Evolutionary conservation across 2,329 filamentous ascomycete species (phyloP).

Genomic region (Ambrosiella xylebori): DNA sequence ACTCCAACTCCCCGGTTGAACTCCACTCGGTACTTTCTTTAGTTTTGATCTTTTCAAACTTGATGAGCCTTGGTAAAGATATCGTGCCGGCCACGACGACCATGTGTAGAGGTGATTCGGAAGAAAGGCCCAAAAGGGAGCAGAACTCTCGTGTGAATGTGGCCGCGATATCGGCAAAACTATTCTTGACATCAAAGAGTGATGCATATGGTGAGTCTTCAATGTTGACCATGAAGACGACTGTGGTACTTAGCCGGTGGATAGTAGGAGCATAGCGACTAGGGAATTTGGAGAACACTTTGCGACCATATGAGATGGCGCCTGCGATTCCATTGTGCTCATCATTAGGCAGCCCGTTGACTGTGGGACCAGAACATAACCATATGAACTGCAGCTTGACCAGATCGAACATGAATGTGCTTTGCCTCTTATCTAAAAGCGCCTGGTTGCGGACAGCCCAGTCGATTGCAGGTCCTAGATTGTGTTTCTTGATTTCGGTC

Average conservation of each 20-base stretch:
- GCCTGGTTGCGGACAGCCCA: slow-evolving; percentile 63
- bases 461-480: slow-evolving; percentile 66
- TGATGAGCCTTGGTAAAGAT: slow-evolving; percentile 73
- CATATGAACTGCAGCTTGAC: slow-evolving; percentile 79
- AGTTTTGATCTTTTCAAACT: slow-evolving; percentile 73
- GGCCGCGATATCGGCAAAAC: slow-evolving; percentile 69
- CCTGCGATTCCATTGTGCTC: slow-evolving; percentile 36
- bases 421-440: slow-evolving; percentile 62
- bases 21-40: slow-evolving; percentile 84
- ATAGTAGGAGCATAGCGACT: slow-evolving; percentile 62
- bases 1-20: slow-evolving; percentile 73
- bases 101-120: slow-evolving; percentile 82
- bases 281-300: slow-evolving; percentile 59
- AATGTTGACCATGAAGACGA: slow-evolving; percentile 65
- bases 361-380: slow-evolving; percentile 51
- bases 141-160: slow-evolving; percentile 93
- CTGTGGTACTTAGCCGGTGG: slow-evolving; percentile 61
- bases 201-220: slow-evolving; percentile 57
- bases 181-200: slow-evolving; percentile 56
- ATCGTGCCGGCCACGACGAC: slow-evolving; percentile 86
- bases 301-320: slow-evolving; percentile 60
- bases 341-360: slow-evolving; percentile 39
- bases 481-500: slow-evolving; percentile 27
- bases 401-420: slow-evolving; percentile 89
- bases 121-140: slow-evolving; percentile 71